These are phyloP conservation scores for Rhododendron williamsianum DNA, from an alignment of 148 eudicot genomes.

Conservation along the genomic window DNA sequence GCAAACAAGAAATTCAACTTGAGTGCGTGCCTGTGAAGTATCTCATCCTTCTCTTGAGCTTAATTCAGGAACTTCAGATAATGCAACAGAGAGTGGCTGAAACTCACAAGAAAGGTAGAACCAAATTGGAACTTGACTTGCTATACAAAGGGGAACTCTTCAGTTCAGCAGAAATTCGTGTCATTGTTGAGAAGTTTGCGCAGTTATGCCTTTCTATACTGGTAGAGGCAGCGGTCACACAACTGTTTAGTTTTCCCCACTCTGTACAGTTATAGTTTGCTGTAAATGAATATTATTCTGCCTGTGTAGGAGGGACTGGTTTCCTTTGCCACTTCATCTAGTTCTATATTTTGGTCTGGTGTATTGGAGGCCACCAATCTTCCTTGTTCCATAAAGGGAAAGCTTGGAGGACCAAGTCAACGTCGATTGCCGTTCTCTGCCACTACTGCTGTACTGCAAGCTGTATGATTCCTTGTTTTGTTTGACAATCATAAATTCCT, in stretches of 20 bases:
- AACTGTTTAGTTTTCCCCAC: not conserved
- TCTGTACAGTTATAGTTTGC: not conserved
- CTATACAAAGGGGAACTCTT: conserved; percentile 19
- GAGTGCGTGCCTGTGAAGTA: conserved; percentile 54
- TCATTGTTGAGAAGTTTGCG: conserved; percentile 42
- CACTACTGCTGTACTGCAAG: conserved; percentile 68
- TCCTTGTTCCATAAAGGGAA: conserved; percentile 76
- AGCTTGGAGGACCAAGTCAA: conserved; percentile 95
- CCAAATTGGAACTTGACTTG: conserved; percentile 18
- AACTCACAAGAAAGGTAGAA: conserved; percentile 16
- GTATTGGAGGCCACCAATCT: conserved; percentile 35
- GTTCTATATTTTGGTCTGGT: conserved; percentile 64
- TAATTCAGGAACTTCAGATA: conserved; percentile 70
- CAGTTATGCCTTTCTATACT: conserved; percentile 39
- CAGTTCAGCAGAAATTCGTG: conserved; percentile 17
- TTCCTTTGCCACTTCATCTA: conserved; percentile 51
- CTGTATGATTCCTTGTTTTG: conserved; percentile 43
- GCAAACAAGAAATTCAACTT: conserved; percentile 30
- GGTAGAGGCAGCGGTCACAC: conserved; percentile 36
- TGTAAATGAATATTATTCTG: conserved; percentile 4
- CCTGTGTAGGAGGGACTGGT: conserved; percentile 55
- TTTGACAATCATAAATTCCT: not conserved
- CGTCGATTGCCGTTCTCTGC: conserved; percentile 59
- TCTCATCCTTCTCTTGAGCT: conserved; percentile 58
- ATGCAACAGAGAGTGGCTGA: conserved; percentile 43